A percentile compares a stretch with the other conserved stretches of the same genome.
These are phyloP conservation scores for Dryas alaskensis DNA, from an alignment of 306 rosid species.

Conservation along the genomic window DNA sequence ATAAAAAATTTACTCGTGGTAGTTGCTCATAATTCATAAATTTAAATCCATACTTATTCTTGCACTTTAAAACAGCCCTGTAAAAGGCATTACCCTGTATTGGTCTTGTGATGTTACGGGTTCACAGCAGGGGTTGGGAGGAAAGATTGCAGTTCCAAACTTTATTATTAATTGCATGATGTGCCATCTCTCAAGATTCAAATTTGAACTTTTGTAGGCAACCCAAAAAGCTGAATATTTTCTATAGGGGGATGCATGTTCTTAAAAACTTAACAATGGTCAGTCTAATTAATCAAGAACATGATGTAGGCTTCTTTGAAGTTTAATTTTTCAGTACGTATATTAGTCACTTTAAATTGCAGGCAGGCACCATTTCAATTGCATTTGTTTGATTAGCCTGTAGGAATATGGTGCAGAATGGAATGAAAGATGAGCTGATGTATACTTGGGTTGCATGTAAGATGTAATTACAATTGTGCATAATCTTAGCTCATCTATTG, in stretches of 20 bases:
- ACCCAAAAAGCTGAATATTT: no score
- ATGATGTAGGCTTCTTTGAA: not conserved
- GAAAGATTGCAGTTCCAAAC: not conserved
- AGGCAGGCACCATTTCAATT: not conserved
- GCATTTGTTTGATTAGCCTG: not conserved
- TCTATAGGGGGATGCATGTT: not conserved
- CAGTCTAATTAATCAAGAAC: not conserved
- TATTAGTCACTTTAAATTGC: not conserved
- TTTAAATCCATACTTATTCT: not conserved
- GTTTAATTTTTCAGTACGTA: not conserved
- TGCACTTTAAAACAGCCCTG: not conserved
- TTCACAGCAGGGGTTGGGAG: no score
- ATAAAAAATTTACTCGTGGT: not conserved
- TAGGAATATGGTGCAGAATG: conserved; percentile 2
- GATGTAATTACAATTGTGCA: not conserved
- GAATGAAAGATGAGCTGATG: not conserved
- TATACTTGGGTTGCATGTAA: not conserved
- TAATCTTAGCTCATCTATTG: not conserved
- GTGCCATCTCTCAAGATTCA: not conserved
- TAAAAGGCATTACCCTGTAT: not conserved
- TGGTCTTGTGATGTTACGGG: not conserved
- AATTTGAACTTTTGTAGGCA: not conserved
- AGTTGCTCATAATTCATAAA: not conserved
- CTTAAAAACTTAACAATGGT: not conserved
- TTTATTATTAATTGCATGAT: not conserved